phyloP scores from a whole-genome alignment of 23 red algal genomes.

The Gracilaria domingensis region DNA sequence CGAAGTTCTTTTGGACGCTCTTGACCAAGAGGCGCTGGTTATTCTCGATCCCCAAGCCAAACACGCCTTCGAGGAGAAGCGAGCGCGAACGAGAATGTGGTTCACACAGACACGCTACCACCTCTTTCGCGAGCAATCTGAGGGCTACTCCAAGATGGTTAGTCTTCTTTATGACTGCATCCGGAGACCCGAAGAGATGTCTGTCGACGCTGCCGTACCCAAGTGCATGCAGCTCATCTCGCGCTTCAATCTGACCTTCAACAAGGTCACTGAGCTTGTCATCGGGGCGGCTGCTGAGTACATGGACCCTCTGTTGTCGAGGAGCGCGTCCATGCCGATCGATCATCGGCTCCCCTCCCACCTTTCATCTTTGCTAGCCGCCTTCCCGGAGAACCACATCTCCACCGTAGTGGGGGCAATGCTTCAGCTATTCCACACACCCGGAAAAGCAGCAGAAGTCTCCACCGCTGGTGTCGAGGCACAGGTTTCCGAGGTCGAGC shows the following conservation, averaged over 20 bases:
- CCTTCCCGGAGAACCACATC: slow-evolving; percentile 35
- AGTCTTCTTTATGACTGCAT: slow-evolving; percentile 37
- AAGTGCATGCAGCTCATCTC: slow-evolving; percentile 23
- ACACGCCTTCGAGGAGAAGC: slow-evolving; percentile 16
- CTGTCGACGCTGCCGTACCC: slow-evolving; percentile 10
- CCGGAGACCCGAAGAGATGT: neutral
- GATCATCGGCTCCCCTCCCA: slow-evolving; percentile 41
- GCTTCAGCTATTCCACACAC: slow-evolving; percentile 39
- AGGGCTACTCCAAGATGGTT: slow-evolving; percentile 77
- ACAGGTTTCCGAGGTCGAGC: neutral
- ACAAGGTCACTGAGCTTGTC: slow-evolving; percentile 54
- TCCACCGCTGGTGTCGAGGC: neutral
- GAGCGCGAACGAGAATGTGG: slow-evolving; percentile 19
- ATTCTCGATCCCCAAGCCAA: slow-evolving; percentile 8
- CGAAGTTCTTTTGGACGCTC: neutral
- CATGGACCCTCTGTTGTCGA: slow-evolving; percentile 1
- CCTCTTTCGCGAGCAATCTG: slow-evolving; percentile 49
- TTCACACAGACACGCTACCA: slow-evolving; percentile 7
- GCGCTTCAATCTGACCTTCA: slow-evolving; percentile 36
- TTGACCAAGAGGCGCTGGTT: slow-evolving; percentile 9
- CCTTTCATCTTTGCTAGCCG: slow-evolving; percentile 21
- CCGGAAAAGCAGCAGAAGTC: neutral
- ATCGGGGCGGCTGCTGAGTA: slow-evolving; percentile 44
- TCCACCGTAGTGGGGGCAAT: slow-evolving; percentile 52
- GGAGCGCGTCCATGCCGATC: slow-evolving; percentile 13